These are phyloP conservation scores for Sporothrix sp. DNA, from an alignment of 2,329 filamentous ascomycete genomes.

Conservation along the genomic window DNA sequence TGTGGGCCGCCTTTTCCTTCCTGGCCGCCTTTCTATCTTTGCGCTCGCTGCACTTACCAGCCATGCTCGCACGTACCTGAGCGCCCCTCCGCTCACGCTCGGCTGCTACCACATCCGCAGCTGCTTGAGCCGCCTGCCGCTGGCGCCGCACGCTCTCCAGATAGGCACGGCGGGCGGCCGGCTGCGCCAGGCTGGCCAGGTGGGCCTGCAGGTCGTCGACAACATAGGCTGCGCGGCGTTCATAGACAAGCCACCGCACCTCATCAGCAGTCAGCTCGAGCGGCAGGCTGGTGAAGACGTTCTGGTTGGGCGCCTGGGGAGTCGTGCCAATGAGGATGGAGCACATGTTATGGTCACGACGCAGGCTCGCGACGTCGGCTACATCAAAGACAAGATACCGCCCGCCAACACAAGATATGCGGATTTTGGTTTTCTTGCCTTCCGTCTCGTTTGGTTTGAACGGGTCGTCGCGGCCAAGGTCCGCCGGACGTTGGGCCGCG, in stretches of 20 bases:
- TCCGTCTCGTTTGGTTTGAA: neutral
- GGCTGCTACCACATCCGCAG: conserved; percentile 29
- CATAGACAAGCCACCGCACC: conserved; percentile 68
- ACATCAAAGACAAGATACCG: conserved; percentile 87
- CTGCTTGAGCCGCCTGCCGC: conserved; percentile 32
- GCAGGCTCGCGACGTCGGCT: conserved; percentile 65
- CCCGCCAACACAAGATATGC: conserved; percentile 70
- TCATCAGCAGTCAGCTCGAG: conserved; percentile 88
- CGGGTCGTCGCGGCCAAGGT: conserved; percentile 2
- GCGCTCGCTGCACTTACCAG: neutral
- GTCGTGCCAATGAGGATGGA: conserved; percentile 80
- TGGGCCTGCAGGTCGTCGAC: conserved; percentile 75
- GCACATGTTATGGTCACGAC: conserved; percentile 72
- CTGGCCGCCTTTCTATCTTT: neutral
- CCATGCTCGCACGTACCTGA: conserved; percentile 12
- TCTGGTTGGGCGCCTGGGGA: conserved; percentile 88
- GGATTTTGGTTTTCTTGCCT: conserved; percentile 39
- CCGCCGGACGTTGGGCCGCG: no score
- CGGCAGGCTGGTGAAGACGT: conserved; percentile 82
- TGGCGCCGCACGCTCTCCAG: conserved; percentile 44
- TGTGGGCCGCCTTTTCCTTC: neutral
- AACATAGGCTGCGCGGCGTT: conserved; percentile 65
- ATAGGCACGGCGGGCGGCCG: conserved; percentile 44
- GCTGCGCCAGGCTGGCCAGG: conserved; percentile 50
- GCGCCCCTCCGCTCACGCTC: conserved; percentile 23